phyloP scores from a whole-genome alignment of 345 rosid species.

The Heritiera fomes region DNA sequence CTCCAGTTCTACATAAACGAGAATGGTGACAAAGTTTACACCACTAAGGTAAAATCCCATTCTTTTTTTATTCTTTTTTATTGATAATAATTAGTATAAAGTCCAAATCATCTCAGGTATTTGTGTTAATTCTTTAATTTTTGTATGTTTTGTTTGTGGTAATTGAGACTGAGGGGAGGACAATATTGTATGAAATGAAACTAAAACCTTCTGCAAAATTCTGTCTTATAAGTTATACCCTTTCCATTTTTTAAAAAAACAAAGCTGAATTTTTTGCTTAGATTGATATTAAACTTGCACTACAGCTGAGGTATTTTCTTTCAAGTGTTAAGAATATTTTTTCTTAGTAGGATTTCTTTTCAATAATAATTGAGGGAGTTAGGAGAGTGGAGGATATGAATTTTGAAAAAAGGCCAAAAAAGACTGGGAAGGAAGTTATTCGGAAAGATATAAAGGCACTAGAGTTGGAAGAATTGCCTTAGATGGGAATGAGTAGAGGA shows the following conservation, averaged over 20 bases:
- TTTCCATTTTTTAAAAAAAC: no score
- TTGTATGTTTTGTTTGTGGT: not conserved
- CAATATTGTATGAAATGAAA: not conserved
- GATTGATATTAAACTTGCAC: no score
- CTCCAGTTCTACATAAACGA: conserved; percentile 81
- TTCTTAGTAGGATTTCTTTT: not conserved
- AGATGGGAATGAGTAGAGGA: no score
- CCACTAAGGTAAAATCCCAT: conserved; percentile 59
- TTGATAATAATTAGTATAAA: not conserved
- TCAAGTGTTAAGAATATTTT: not conserved
- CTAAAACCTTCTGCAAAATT: not conserved
- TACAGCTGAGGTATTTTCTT: not conserved
- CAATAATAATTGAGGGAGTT: not conserved
- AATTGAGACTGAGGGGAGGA: not conserved
- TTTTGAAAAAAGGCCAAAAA: no score
- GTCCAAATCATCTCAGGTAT: not conserved
- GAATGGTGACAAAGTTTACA: conserved; percentile 78
- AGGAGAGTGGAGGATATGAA: no score
- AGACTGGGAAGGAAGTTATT: no score
- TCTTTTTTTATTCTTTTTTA: no score
- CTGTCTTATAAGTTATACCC: not conserved
- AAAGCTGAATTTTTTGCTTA: no score
- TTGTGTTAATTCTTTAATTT: not conserved
- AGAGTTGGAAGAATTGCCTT: no score
- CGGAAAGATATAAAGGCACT: no score